phyloP scores from a whole-genome alignment of 352 stramenopile genomes.

The Phytophthora uliginosa region DNA sequence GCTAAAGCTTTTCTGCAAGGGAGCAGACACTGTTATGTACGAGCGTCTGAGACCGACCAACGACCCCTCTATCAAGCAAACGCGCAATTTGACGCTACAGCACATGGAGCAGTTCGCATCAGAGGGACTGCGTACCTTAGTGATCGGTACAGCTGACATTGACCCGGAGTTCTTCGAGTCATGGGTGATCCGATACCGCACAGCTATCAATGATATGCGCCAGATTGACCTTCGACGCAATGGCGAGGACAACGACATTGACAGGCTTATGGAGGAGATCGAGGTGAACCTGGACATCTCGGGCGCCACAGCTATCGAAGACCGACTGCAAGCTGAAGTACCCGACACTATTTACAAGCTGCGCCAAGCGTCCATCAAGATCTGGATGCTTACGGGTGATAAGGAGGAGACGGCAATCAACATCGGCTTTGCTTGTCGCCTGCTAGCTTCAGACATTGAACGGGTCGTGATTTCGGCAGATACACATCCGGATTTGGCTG shows the following conservation, averaged over 20 bases:
- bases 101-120: constrained; percentile 93
- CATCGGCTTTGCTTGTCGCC: constrained; percentile 94
- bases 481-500: constrained; percentile 71
- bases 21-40: constrained; percentile 93
- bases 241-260: constrained; percentile 84
- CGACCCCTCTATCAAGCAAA: constrained; percentile 53
- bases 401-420: constrained; percentile 98
- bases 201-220: constrained; percentile 86
- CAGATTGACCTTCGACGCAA: constrained; percentile 85
- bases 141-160: constrained; percentile 81
- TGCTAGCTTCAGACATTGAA: constrained; percentile 95
- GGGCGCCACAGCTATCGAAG: constrained; percentile 95
- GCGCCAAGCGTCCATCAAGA: constrained; percentile 93
- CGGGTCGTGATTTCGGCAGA: constrained; percentile 85
- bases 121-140: constrained; percentile 92
- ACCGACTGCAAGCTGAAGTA: constrained; percentile 94
- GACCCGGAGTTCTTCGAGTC: constrained; percentile 66
- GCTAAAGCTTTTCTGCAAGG: constrained; percentile 88
- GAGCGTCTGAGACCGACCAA: constrained; percentile 69
- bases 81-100: constrained; percentile 75
- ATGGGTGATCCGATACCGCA: constrained; percentile 79
- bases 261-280: constrained; percentile 87
- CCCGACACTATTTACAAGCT: constrained; percentile 94
- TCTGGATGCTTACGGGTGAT: constrained; percentile 97
- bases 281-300: constrained; percentile 91